Evolutionary conservation across 78 protist species (phyloP).

Genomic region (Dictyostelium firmibasis): DNA sequence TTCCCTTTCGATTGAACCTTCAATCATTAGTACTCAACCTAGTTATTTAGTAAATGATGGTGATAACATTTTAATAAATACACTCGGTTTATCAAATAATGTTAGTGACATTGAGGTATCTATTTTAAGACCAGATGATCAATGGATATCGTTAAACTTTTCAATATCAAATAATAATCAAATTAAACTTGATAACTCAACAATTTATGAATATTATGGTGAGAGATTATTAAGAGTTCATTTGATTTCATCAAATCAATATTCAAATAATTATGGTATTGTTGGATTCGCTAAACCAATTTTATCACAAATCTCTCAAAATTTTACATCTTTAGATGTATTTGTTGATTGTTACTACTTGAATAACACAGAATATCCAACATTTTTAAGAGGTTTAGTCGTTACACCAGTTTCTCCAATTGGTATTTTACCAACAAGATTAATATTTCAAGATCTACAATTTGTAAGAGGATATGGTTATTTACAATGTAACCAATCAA

Average conservation of each 20-base stretch:
- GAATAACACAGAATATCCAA: neutral
- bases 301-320: neutral
- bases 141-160: neutral
- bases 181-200: neutral
- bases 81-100: neutral
- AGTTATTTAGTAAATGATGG: neutral
- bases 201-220: neutral
- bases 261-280: neutral
- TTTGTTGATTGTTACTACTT: neutral
- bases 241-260: neutral
- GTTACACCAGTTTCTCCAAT: neutral
- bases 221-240: neutral
- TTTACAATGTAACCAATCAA: neutral
- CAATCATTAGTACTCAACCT: neutral
- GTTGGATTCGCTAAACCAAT: neutral
- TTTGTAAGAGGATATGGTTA: neutral
- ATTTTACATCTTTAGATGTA: neutral
- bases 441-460: neutral
- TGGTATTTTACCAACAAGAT: neutral
- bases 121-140: neutral
- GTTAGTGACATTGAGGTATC: neutral
- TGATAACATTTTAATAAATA: neutral
- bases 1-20: neutral
- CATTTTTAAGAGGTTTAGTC: neutral
- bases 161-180: neutral